phyloP scores from a whole-genome alignment of 148 eudicot species.

The Rhododendron kiyosumense region DNA sequence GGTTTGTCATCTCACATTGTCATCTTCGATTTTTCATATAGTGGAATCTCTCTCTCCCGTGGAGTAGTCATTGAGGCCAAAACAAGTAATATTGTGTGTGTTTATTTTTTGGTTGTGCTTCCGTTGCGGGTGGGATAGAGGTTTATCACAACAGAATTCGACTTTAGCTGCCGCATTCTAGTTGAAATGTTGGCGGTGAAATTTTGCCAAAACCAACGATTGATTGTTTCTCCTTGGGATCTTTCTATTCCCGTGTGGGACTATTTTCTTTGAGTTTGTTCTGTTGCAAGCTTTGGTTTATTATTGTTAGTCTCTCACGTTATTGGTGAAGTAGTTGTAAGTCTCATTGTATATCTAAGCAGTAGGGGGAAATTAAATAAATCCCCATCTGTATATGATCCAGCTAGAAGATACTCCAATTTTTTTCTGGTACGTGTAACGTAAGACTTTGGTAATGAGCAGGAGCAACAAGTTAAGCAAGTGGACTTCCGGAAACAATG shows the following conservation, averaged over 20 bases:
- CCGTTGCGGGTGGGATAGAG: no score
- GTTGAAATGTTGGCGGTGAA: background rate
- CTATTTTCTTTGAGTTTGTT: background rate
- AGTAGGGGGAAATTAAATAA: background rate
- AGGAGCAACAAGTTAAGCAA: constrained; percentile 61
- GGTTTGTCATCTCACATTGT: no score
- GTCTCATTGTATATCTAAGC: background rate
- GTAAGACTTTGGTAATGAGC: constrained; percentile 15
- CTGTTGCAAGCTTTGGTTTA: background rate
- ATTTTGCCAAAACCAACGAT: background rate
- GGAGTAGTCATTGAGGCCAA: no score
- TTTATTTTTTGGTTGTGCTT: no score
- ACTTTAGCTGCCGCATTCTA: background rate
- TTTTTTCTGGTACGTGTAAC: background rate
- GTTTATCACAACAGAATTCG: no score
- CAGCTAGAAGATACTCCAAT: background rate
- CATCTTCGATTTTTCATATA: no score
- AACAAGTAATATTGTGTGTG: no score
- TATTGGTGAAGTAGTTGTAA: background rate
- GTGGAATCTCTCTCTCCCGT: no score
- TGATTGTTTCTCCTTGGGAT: background rate
- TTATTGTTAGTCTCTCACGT: background rate
- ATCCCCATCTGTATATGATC: background rate
- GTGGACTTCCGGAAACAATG: constrained; percentile 51
- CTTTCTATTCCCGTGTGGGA: background rate